Percentiles rank a stretch among this genome's conserved stretches.
phyloP scores from a whole-genome alignment of 331 rosid genomes.

The Quercus lobata region DNA sequence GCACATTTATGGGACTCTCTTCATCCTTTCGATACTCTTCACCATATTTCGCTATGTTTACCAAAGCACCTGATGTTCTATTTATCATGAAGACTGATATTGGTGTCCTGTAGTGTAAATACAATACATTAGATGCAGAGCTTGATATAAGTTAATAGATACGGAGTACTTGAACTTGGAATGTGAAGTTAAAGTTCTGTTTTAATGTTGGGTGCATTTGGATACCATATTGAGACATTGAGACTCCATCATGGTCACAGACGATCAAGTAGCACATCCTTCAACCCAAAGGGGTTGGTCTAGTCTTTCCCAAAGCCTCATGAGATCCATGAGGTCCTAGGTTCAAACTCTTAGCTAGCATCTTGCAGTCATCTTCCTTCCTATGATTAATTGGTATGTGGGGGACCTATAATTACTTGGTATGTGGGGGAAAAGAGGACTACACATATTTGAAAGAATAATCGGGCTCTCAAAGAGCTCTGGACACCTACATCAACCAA shows the following conservation, averaged over 20 bases:
- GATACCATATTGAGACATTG: neutral
- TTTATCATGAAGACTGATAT: conserved; percentile 84
- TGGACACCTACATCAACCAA: too few relatives aligned
- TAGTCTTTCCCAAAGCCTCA: too few relatives aligned
- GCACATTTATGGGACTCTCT: conserved; percentile 64
- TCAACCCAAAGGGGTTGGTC: neutral
- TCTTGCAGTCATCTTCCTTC: too few relatives aligned
- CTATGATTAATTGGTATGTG: too few relatives aligned
- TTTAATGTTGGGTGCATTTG: neutral
- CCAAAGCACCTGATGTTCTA: conserved; percentile 46
- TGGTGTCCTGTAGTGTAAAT: conserved; percentile 48
- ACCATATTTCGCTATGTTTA: conserved; percentile 82
- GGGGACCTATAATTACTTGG: too few relatives aligned
- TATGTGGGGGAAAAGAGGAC: too few relatives aligned
- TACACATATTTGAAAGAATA: too few relatives aligned
- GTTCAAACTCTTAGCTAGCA: too few relatives aligned
- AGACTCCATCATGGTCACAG: neutral
- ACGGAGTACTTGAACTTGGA: neutral
- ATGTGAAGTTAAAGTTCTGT: neutral
- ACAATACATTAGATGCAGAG: conserved; percentile 7
- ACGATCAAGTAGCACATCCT: neutral
- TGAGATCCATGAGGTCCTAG: too few relatives aligned
- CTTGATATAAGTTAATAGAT: neutral
- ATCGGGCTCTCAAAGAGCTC: too few relatives aligned
- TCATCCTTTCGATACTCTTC: conserved; percentile 61